These are phyloP conservation scores for Zymoseptoria pseudotritici DNA, from an alignment of 2,329 filamentous ascomycete species.

Conservation along the genomic window DNA sequence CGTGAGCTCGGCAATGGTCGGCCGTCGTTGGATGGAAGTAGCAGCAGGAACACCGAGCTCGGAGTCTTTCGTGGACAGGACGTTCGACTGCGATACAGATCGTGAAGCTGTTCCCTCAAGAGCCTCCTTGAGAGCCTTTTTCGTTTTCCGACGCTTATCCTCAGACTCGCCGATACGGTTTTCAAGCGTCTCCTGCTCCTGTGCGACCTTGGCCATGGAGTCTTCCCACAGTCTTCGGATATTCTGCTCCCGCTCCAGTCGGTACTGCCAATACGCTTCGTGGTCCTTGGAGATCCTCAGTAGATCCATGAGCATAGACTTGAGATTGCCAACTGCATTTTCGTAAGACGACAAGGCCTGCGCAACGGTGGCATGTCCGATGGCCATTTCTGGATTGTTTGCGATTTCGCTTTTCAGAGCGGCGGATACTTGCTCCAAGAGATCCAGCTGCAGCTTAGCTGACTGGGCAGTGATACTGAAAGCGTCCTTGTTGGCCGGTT, in stretches of 20 bases:
- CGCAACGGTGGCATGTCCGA: conserved; percentile 69
- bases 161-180: conserved; percentile 82
- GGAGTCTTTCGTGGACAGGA: conserved; percentile 3
- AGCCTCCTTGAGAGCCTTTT: conserved; percentile 79
- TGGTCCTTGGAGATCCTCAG: conserved; percentile 88
- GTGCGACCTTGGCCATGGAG: conserved; percentile 94
- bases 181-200: conserved; percentile 87
- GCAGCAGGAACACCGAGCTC: conserved; percentile 18
- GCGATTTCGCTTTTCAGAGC: conserved; percentile 66
- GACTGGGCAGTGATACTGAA: conserved; percentile 97
- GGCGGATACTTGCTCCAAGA: conserved; percentile 76
- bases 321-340: conserved; percentile 78
- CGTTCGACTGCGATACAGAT: neutral
- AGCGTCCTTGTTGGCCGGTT: conserved; percentile 75
- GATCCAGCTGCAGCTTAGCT: conserved; percentile 83
- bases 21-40: conserved; percentile 46
- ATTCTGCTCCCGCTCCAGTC: conserved; percentile 82
- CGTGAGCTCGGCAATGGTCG: conserved; percentile 61
- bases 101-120: conserved; percentile 47
- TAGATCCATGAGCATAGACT: conserved; percentile 75
- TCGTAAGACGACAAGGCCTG: conserved; percentile 83
- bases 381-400: conserved; percentile 60
- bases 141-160: conserved; percentile 80
- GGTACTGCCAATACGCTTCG: conserved; percentile 94
- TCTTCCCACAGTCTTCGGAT: conserved; percentile 97